A percentile compares a stretch with the other conserved stretches of the same genome.
These are phyloP conservation scores for Corynascus novoguineensis DNA, from an alignment of 495 filamentous ascomycete species.

Conservation along the genomic window DNA sequence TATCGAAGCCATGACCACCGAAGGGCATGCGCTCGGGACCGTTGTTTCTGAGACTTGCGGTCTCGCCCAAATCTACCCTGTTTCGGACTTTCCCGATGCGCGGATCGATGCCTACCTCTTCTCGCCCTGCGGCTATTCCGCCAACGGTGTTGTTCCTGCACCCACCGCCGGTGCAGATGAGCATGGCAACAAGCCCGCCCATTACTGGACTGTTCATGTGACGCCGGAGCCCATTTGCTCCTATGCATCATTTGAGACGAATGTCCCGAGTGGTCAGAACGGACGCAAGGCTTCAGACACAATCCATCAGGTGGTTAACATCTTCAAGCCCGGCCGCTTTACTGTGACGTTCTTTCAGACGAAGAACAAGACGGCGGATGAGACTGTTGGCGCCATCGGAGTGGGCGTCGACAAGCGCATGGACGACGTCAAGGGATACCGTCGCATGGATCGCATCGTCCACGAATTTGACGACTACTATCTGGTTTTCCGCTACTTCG, in stretches of 20 bases:
- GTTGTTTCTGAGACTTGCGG: conserved; percentile 90
- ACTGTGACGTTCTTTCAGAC: conserved; percentile 96
- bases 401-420: conserved; percentile 55
- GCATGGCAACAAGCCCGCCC: conserved; percentile 54
- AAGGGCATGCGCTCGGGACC: conserved; percentile 89
- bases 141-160: conserved; percentile 91
- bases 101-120: conserved; percentile 96
- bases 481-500: conserved; percentile 93
- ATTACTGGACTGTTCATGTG: conserved; percentile 99
- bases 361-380: conserved; percentile 50
- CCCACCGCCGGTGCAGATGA: conserved; percentile 46
- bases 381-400: conserved; percentile 40
- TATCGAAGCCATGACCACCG: conserved; percentile 73
- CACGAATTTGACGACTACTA: conserved; percentile 98
- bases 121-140: conserved; percentile 95
- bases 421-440: conserved; percentile 82
- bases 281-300: conserved; percentile 86
- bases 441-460: conserved; percentile 87
- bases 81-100: conserved; percentile 81
- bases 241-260: conserved; percentile 99
- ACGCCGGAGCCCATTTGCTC: conserved; percentile 96
- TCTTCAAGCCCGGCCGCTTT: conserved; percentile 95
- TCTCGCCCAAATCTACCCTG: conserved; percentile 83
- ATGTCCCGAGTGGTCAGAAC: conserved; percentile 84
- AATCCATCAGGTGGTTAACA: conserved; percentile 86